phyloP scores from a whole-genome alignment of 345 rosid genomes.

The Aquilaria sinensis region DNA sequence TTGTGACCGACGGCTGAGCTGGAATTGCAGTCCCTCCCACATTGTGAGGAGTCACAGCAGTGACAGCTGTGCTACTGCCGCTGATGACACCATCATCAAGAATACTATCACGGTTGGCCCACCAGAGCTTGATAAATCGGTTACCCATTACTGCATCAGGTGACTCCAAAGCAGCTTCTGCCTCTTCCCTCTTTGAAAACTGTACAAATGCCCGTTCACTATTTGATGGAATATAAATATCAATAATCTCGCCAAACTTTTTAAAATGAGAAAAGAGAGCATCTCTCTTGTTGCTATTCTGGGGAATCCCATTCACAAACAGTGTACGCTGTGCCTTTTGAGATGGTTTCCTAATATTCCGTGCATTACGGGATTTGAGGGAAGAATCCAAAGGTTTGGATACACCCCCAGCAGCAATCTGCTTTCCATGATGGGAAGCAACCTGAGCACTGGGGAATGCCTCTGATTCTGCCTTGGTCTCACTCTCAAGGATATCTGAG shows the following conservation, averaged over 20 bases:
- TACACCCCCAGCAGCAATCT: slow-evolving; percentile 27
- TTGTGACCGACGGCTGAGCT: slow-evolving; percentile 28
- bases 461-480: slow-evolving; percentile 40
- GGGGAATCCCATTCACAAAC: slow-evolving; percentile 84
- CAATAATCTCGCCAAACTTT: slow-evolving; percentile 88
- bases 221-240: slow-evolving; percentile 72
- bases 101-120: slow-evolving; percentile 96
- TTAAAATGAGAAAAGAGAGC: slow-evolving; percentile 87
- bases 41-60: slow-evolving; percentile 38
- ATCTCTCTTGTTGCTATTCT: slow-evolving; percentile 65
- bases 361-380: slow-evolving; percentile 29
- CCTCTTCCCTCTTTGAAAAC: slow-evolving; percentile 89
- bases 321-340: slow-evolving; percentile 86
- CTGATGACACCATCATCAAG: slow-evolving; percentile 47
- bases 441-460: slow-evolving; percentile 28
- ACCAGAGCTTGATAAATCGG: slow-evolving; percentile 93
- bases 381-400: slow-evolving; percentile 32
- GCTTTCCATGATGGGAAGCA: slow-evolving; percentile 45
- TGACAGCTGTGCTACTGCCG: slow-evolving; percentile 30
- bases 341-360: slow-evolving; percentile 42
- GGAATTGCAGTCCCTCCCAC: slow-evolving; percentile 30
- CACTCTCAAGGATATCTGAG: slow-evolving; percentile 45
- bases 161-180: slow-evolving; percentile 89
- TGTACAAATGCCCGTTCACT: slow-evolving; percentile 93
- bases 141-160: slow-evolving; percentile 99